Evolutionary conservation across 257 asterid genomes (phyloP).

Genomic region (Datura wrightii): DNA sequence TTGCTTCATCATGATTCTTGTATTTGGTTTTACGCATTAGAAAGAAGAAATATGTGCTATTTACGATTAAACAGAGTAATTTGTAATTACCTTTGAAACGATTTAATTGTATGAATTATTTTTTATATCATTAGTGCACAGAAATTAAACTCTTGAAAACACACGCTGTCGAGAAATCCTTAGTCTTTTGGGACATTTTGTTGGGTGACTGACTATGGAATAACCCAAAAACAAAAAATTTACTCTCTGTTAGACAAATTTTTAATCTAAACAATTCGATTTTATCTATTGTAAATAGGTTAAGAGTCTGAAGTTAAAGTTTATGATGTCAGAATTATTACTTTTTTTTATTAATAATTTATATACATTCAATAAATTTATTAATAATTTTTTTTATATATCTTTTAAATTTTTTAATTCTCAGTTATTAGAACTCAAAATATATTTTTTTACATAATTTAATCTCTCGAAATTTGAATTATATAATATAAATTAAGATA

Average conservation of each 20-base stretch:
- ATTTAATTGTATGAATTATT: neutral
- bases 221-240: neutral
- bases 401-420: too few species aligned
- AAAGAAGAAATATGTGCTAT: neutral
- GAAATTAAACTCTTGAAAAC: neutral
- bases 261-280: neutral
- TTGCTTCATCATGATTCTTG: neutral
- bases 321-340: neutral
- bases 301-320: neutral
- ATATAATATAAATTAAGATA: too few species aligned
- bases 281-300: neutral
- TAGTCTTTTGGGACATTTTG: neutral
- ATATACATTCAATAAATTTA: neutral
- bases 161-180: neutral
- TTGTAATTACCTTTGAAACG: neutral
- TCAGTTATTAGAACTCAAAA: too few species aligned
- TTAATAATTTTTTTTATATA: too few species aligned
- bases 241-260: neutral
- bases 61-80: neutral
- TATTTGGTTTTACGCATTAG: slow-evolving; percentile 2
- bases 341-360: neutral
- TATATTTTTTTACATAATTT: too few species aligned
- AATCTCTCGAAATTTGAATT: too few species aligned
- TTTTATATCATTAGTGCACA: too few species aligned
- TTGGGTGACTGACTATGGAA: neutral